A percentile compares a stretch with the other conserved stretches of the same genome.
Conservation (phyloP, 352 stramenopile genomes). For the Pythium volutum region DNA sequence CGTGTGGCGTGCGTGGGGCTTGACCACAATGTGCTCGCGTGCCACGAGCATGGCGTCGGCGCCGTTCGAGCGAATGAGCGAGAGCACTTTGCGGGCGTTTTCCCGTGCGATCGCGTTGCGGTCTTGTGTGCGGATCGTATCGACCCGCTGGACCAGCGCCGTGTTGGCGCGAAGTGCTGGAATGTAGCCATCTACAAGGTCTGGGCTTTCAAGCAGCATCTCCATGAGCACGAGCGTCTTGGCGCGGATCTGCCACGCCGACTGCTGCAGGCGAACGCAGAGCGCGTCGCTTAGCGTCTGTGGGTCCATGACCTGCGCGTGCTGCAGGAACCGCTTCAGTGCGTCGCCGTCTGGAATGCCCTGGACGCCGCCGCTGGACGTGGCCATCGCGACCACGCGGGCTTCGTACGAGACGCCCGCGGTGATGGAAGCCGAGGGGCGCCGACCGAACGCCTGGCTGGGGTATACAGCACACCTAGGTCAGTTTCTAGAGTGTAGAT, state of each 20-base stretch:
- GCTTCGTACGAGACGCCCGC: constrained; percentile 33
- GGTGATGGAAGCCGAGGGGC: constrained; percentile 1
- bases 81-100: constrained; percentile 51
- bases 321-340: constrained; percentile 42
- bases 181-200: constrained; percentile 34
- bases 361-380: constrained; percentile 45
- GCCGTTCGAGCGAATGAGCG: constrained; percentile 52
- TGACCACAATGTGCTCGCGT: constrained; percentile 24
- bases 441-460: constrained; percentile 21
- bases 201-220: constrained; percentile 45
- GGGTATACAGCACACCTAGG: neutral
- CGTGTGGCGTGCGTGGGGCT: constrained; percentile 30
- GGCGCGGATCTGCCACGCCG: constrained; percentile 49
- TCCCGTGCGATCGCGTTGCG: constrained; percentile 48
- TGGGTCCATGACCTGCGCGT: constrained; percentile 38
- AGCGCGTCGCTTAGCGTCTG: constrained; percentile 33
- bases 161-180: constrained; percentile 27
- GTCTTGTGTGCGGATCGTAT: constrained; percentile 30
- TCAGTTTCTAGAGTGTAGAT: neutral
- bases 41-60: constrained; percentile 34
- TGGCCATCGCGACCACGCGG: constrained; percentile 50
- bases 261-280: constrained; percentile 36
- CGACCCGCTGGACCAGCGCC: constrained; percentile 31
- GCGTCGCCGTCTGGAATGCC: constrained; percentile 46
- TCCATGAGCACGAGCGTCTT: constrained; percentile 57